A percentile compares a stretch with the other conserved stretches of the same genome.
phyloP scores from a whole-genome alignment of 2,329 filamentous ascomycete genomes.

The Alternaria panax region DNA sequence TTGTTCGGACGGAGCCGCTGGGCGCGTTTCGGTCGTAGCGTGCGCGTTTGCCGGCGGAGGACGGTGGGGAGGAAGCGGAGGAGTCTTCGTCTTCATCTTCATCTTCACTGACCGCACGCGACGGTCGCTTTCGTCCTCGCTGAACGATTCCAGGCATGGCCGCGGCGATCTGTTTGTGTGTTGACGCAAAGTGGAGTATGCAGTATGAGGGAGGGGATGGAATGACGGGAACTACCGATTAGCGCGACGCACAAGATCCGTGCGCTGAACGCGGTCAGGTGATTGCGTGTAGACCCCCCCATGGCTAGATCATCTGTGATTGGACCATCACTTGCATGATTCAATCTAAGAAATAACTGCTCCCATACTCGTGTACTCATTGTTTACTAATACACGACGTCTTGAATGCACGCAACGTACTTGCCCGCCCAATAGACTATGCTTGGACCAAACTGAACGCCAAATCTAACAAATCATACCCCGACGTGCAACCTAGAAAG shows the following conservation, averaged over 20 bases:
- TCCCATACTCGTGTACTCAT: conserved; percentile 1
- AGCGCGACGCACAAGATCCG: conserved; percentile 10
- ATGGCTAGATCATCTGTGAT: neutral
- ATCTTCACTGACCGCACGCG: conserved; percentile 28
- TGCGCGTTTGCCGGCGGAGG: conserved; percentile 42
- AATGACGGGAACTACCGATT: conserved; percentile 1
- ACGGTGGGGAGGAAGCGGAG: conserved; percentile 26
- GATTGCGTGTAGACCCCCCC: conserved; percentile 18
- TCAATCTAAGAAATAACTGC: neutral
- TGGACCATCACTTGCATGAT: neutral
- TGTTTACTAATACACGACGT: conserved; percentile 26
- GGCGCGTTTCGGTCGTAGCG: conserved; percentile 43
- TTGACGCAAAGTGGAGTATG: neutral
- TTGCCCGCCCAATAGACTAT: conserved; percentile 10
- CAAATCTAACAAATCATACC: conserved; percentile 12
- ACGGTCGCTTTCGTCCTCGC: conserved; percentile 34
- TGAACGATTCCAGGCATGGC: conserved; percentile 40
- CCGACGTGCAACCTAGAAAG: conserved; percentile 11
- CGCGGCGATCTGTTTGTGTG: conserved; percentile 3
- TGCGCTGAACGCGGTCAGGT: conserved; percentile 19
- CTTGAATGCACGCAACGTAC: conserved; percentile 8
- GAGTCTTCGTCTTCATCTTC: conserved; percentile 30
- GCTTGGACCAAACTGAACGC: conserved; percentile 13
- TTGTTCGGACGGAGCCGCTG: conserved; percentile 14
- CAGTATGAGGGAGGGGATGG: conserved; percentile 2